phyloP scores from a whole-genome alignment of 2,329 filamentous ascomycete genomes.

The Orbilia oligospora region DNA sequence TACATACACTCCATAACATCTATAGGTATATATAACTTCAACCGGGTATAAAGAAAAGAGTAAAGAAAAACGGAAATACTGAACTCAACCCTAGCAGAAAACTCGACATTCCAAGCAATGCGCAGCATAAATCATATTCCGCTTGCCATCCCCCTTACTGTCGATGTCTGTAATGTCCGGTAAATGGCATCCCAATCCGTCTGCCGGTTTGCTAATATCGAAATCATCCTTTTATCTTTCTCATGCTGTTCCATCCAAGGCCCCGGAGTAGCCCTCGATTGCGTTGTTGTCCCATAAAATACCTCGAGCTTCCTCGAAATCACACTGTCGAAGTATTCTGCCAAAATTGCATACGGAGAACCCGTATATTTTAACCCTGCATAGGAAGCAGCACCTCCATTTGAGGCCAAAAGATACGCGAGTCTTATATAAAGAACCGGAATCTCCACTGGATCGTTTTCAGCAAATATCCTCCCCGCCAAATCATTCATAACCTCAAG shows the following conservation, averaged over 20 bases:
- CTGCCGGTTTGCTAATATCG: conserved; percentile 38
- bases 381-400: background rate
- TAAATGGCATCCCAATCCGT: conserved; percentile 56
- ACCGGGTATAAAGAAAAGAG: conserved; percentile 8
- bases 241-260: background rate
- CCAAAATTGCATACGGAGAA: conserved; percentile 30
- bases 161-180: conserved; percentile 23
- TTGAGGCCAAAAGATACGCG: conserved; percentile 23
- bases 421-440: conserved; percentile 42
- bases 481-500: conserved; percentile 15
- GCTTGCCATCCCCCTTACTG: conserved; percentile 42
- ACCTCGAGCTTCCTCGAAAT: conserved; percentile 39
- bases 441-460: conserved; percentile 21
- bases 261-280: no score
- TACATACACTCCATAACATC: background rate
- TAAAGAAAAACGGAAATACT: background rate
- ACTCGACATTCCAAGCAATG: background rate
- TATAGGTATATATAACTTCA: background rate
- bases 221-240: conserved; percentile 36
- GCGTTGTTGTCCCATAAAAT: conserved; percentile 25
- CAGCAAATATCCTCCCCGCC: conserved; percentile 16
- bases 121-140: conserved; percentile 7
- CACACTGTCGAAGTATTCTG: conserved; percentile 41
- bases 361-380: conserved; percentile 5
- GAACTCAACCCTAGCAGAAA: background rate